Evolutionary conservation across 139 green algal genomes (phyloP), one percentile per base, ranked within the genome.

Genomic region (Closterium sp.): DNA sequence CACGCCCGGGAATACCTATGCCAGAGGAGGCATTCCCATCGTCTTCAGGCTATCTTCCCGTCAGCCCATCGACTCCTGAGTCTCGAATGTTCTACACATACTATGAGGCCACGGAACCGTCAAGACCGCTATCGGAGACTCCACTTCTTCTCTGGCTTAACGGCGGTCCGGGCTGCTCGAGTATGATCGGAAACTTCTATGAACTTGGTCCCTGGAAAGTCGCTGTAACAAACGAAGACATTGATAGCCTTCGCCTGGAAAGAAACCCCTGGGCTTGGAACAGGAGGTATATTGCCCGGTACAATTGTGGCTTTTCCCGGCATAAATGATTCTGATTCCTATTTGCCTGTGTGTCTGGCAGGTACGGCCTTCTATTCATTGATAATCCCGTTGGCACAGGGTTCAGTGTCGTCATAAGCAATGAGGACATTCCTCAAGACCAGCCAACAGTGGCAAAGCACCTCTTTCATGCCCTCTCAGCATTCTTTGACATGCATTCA

Each of bases 401-500:
- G 43, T 93, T 91, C 87, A 91, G 88, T 87, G 31, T 91, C 33
- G 88, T 30, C 2, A 35, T 10, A 90, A 33, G 34, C 21, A 38
- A 16, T 2, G 35, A 89, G 83, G 38, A 86, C 31, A 87, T 87
- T 9, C 88, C 88, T 30, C n/a, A 34, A 31, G 88, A 91, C 83
- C 88, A 91, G 38, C 25, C 88, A 16, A 89, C 34, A 28, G 88
- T 91, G 34, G 34, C 88, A 34, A 38, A 76, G 33, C 88, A 91
- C 83, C 43, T 91, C 8, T 87, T 66, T 31, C 31, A 35, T 91
- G 88, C 28, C 25, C 32, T 92, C 0, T 32, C 25, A 33, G 10
- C 69, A 35, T 92, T 92, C 86, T 92, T 83, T 34, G 93, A 96
- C 43, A 95, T 94, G 0, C 96, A 97, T 84, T 95, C 97, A 1